Evolutionary conservation across 805 yeast species (phyloP).

Genomic region (Candida saitoana): DNA sequence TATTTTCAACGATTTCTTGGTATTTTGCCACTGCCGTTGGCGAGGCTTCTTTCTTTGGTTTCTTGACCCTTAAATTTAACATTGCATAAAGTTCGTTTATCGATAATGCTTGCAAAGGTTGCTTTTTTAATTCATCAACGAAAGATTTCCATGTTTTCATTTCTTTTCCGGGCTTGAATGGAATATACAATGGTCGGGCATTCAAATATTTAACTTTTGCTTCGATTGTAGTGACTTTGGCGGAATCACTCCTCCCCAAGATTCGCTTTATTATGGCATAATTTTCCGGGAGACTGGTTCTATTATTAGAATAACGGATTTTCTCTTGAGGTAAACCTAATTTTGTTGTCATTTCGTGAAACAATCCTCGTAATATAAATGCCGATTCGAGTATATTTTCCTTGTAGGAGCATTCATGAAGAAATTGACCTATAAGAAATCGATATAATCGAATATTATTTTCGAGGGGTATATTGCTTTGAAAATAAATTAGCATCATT

Average conservation of each 20-base stretch:
- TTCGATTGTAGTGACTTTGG: slow-evolving; percentile 10
- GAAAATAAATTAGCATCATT: background rate
- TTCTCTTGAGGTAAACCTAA: slow-evolving; percentile 13
- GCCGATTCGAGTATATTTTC: background rate
- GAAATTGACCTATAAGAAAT: slow-evolving; percentile 4
- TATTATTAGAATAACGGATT: slow-evolving; percentile 5
- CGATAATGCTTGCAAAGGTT: background rate
- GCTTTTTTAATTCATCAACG: slow-evolving; percentile 5
- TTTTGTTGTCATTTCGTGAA: slow-evolving; percentile 12
- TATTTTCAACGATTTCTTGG: slow-evolving; percentile 4
- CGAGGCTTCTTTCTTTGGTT: background rate
- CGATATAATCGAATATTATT: slow-evolving; percentile 3
- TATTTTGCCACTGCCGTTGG: background rate
- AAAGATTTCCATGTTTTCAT: slow-evolving; percentile 9
- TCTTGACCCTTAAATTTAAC: background rate
- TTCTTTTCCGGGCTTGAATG: slow-evolving; percentile 4
- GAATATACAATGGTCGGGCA: slow-evolving; percentile 5
- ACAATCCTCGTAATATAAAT: slow-evolving; percentile 12
- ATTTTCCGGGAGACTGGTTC: slow-evolving; percentile 12
- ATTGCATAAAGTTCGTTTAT: background rate
- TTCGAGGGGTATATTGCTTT: background rate
- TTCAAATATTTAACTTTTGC: slow-evolving; percentile 12
- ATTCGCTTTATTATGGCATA: slow-evolving; percentile 15
- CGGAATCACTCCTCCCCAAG: slow-evolving; percentile 6
- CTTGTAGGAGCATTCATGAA: background rate